These are phyloP conservation scores for Naganishia sp. DNA, from an alignment of 1,284 basidiomycete genomes.

Conservation along the genomic window DNA sequence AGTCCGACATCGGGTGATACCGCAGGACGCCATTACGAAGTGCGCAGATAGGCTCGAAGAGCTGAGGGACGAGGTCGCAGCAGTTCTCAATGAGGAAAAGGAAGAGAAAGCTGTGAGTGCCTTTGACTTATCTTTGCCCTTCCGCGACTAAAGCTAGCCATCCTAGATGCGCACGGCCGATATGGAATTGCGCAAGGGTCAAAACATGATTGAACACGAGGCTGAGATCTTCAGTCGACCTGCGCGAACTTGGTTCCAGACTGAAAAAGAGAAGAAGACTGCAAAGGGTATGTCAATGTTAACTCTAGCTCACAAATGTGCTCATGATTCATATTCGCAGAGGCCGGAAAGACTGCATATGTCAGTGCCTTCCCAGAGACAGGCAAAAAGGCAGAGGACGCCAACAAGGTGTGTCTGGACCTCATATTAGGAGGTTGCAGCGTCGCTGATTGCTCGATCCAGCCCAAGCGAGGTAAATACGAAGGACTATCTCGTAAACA, in stretches of 20 bases:
- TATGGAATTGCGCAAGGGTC: constrained; percentile 93
- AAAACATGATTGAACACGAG: constrained; percentile 93
- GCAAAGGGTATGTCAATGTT: constrained; percentile 65
- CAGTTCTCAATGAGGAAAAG: constrained; percentile 85
- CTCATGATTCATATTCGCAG: constrained; percentile 52
- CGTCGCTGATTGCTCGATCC: constrained; percentile 6
- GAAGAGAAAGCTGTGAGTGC: constrained; percentile 81
- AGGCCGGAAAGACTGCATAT: constrained; percentile 70
- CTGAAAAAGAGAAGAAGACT: constrained; percentile 75
- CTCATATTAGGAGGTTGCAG: too few species aligned
- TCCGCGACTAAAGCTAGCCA: not conserved
- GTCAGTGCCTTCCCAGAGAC: constrained; percentile 59
- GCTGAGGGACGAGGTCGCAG: constrained; percentile 77
- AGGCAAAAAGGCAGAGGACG: constrained; percentile 43
- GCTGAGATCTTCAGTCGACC: constrained; percentile 93
- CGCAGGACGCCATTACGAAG: constrained; percentile 71
- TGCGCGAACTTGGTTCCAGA: constrained; percentile 97
- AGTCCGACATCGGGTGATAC: constrained; percentile 85
- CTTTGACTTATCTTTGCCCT: constrained; percentile 8
- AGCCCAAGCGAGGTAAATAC: constrained; percentile 80
- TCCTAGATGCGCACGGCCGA: constrained; percentile 79
- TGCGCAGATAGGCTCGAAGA: constrained; percentile 71
- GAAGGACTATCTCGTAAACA: constrained; percentile 78
- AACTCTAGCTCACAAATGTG: not conserved
- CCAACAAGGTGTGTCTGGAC: constrained; percentile 20